Evolutionary conservation across 2,329 filamentous ascomycete genomes (phyloP).

Genomic region (Ascochyta koolunga): DNA sequence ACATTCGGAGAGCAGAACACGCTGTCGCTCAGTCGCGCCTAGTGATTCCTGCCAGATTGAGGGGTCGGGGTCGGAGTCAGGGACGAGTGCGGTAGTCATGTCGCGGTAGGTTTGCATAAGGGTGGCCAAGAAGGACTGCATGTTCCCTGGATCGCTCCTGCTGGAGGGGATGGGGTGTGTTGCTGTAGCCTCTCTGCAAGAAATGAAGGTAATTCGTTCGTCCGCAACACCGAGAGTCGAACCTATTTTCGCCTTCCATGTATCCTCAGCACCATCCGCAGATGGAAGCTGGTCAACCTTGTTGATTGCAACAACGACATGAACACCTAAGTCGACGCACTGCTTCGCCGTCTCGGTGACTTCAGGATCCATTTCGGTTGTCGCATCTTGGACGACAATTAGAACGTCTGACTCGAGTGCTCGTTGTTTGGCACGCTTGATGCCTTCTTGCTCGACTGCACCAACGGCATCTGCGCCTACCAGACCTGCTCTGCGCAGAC

Average conservation of each 20-base stretch:
- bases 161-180: neutral
- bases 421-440: slow-evolving; percentile 80
- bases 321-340: slow-evolving; percentile 57
- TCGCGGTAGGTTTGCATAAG: slow-evolving; percentile 71
- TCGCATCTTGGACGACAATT: slow-evolving; percentile 71
- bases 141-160: slow-evolving; percentile 63
- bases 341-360: slow-evolving; percentile 60
- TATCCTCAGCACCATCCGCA: neutral
- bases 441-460: slow-evolving; percentile 84
- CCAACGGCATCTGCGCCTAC: slow-evolving; percentile 60
- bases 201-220: slow-evolving; percentile 67
- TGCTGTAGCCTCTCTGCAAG: slow-evolving; percentile 66
- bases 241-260: slow-evolving; percentile 33
- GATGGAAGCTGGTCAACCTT: slow-evolving; percentile 62
- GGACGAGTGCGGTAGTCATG: slow-evolving; percentile 66
- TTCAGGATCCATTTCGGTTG: slow-evolving; percentile 71
- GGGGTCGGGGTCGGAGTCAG: slow-evolving; percentile 59
- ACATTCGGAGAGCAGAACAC: slow-evolving; percentile 78
- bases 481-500: slow-evolving; percentile 66
- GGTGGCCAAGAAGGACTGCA: slow-evolving; percentile 70
- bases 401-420: slow-evolving; percentile 86
- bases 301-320: slow-evolving; percentile 66
- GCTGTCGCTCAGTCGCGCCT: slow-evolving; percentile 88
- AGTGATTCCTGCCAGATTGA: slow-evolving; percentile 80
- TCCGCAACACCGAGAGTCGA: slow-evolving; percentile 28